Evolutionary conservation across 2,329 filamentous ascomycete species (phyloP).

Genomic region (Fusarium sp.): DNA sequence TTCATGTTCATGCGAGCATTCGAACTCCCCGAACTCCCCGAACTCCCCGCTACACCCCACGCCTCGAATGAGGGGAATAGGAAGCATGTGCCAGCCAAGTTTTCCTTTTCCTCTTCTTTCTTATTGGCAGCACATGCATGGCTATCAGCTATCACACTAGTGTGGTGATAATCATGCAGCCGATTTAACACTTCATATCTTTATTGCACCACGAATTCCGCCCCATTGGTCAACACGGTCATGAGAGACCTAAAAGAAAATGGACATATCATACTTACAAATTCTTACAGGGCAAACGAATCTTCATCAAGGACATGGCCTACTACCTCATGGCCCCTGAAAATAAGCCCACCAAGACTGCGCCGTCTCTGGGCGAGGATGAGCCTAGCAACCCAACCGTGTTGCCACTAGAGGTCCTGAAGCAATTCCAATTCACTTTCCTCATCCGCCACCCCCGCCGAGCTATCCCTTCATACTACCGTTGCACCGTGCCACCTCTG

Average conservation of each 20-base stretch:
- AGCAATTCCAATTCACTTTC: slow-evolving; percentile 92
- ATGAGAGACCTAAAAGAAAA: not conserved
- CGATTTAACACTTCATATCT: slow-evolving; percentile 10
- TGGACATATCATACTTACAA: slow-evolving; percentile 41
- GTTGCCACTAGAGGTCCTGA: slow-evolving; percentile 77
- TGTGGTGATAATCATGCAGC: slow-evolving; percentile 1
- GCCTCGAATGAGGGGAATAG: slow-evolving; percentile 21
- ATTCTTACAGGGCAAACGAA: slow-evolving; percentile 77
- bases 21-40: slow-evolving; percentile 36
- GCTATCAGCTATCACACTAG: not conserved
- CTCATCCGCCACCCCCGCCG: slow-evolving; percentile 94
- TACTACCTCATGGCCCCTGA: slow-evolving; percentile 88
- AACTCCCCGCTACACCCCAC: slow-evolving; percentile 34
- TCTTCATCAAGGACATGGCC: slow-evolving; percentile 98
- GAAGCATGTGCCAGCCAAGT: slow-evolving; percentile 10
- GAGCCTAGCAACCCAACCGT: slow-evolving; percentile 86
- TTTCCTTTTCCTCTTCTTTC: not conserved
- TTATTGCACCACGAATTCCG: not conserved
- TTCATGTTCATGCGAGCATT: slow-evolving; percentile 24
- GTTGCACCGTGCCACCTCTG: slow-evolving; percentile 91
- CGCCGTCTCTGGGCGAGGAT: slow-evolving; percentile 77
- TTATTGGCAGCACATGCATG: not conserved
- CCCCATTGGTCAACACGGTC: not conserved
- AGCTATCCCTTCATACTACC: slow-evolving; percentile 92
- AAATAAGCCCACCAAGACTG: slow-evolving; percentile 73